Evolutionary conservation across 352 stramenopile genomes (phyloP), one percentile per base, ranked within the genome.

Genomic region (Phytophthora aleatoria): DNA sequence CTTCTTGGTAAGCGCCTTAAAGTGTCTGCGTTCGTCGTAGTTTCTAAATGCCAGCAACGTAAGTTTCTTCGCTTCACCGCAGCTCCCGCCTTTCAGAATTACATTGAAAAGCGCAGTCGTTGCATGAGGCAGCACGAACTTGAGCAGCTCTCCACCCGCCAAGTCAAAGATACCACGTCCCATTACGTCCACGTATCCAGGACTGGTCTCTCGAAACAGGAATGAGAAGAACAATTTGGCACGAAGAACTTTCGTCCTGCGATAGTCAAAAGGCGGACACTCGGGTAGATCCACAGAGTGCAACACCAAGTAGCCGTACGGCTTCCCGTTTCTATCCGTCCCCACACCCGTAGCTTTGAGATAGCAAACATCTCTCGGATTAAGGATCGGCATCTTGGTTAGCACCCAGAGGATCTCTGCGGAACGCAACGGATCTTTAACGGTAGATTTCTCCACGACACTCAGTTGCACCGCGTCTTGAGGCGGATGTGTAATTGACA

Each of bases 21-120:
- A 31, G 10, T 64, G 50, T 12, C 36, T 45, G 20, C 52, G 64
- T 28, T 53, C 60, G 2, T 62, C 48, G 42, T 15, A 16, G 35
- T 70, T 51, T 10, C 30, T 56, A 20, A 57, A 38, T 27, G 72
- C 72, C 35, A 86, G 20, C 42, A 83, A 42, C 20, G 74, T 83
- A 16, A 85, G 57, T 44, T 80, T 85, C 67, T 85, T 85, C 27
- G 70, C 67, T 30, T 82, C 68, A 5, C 67, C 67, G 27, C 64
- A 80, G 13, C 48, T 61, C 16, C 61, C 61, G 39, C 67, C 44
- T 35, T 53, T 57, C 2, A 83, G 50, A 30, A 80, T 27, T 30
- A 64, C 67, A 8, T 71, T 57, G 7, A 76, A 66, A 20, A 86
- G 20, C 26, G 66, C 61, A 12, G 59, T 52, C 0, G 70, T 72